These are phyloP conservation scores for Saccharum spontaneum DNA, from an alignment of 176 grass and related monocot genomes.

Conservation along the genomic window DNA sequence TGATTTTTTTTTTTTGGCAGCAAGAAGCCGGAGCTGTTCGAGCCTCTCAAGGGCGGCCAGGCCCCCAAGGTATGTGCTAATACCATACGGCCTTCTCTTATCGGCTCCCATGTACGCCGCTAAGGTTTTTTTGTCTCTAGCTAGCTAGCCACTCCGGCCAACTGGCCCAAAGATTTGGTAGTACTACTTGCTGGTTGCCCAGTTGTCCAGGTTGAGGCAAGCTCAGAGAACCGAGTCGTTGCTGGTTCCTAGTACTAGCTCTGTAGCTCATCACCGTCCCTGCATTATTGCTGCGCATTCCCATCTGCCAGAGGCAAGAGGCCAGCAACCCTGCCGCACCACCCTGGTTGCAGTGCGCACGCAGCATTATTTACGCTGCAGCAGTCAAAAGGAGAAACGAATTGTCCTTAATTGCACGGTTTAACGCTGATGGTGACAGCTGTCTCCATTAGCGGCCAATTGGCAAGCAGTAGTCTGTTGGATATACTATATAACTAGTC, in stretches of 20 bases:
- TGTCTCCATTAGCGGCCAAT: not conserved
- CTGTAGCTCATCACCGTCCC: too few relatives aligned
- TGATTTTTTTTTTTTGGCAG: slow-evolving; percentile 27
- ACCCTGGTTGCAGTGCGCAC: not conserved
- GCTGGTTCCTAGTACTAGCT: too few relatives aligned
- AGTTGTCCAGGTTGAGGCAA: not conserved
- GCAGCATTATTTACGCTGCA: not conserved
- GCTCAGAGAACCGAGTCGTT: not conserved
- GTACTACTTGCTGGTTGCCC: not conserved
- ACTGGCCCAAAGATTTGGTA: not conserved
- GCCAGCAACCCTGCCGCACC: not conserved
- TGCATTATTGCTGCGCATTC: not conserved
- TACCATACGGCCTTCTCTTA: too few relatives aligned
- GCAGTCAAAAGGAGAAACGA: not conserved
- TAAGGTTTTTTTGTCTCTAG: not conserved
- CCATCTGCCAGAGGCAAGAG: not conserved
- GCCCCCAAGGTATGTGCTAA: slow-evolving; percentile 54
- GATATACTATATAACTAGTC: not conserved
- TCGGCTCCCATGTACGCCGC: not conserved
- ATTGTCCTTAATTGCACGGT: slow-evolving; percentile 14
- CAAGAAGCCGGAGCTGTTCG: slow-evolving; percentile 75
- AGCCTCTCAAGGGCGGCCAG: slow-evolving; percentile 65
- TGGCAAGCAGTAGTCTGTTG: not conserved
- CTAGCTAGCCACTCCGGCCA: not conserved
- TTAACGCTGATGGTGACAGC: not conserved